Conservation (phyloP, 179 eudicot species). For the Vitellaria paradoxa region DNA sequence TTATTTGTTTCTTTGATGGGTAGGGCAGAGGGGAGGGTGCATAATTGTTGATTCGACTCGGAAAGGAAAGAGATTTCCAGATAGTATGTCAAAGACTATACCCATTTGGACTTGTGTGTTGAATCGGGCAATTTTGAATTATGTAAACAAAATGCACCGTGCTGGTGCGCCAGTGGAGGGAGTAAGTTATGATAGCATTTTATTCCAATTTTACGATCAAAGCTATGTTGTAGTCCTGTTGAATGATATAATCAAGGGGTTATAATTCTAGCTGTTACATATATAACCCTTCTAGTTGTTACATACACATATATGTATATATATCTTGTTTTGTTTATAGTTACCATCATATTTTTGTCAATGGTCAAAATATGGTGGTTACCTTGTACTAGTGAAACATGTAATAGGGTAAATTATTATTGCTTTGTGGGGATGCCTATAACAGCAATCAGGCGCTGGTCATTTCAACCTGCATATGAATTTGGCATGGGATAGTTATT, state of each 20-base stretch:
- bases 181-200: constrained; percentile 38
- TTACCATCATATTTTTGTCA: not conserved
- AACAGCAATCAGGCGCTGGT: not conserved
- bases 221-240: not conserved
- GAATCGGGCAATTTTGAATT: constrained; percentile 66
- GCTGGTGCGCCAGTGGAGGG: constrained; percentile 17
- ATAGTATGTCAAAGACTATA: constrained; percentile 97
- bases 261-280: not conserved
- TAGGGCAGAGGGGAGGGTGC: constrained; percentile 95
- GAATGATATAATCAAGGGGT: not conserved
- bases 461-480: not conserved
- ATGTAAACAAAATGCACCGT: constrained; percentile 28
- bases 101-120: constrained; percentile 96
- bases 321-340: not conserved
- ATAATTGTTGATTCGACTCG: constrained; percentile 90
- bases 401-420: not conserved
- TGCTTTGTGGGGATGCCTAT: not conserved
- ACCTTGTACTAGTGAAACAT: not conserved
- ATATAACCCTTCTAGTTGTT: not conserved
- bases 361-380: not conserved
- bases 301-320: no score
- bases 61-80: constrained; percentile 98
- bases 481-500: not conserved
- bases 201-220: not conserved
- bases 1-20: constrained; percentile 20